A percentile compares a stretch with the other conserved stretches of the same genome.
phyloP scores from a whole-genome alignment of 2,329 filamentous ascomycete genomes.

The Coniella vitis region DNA sequence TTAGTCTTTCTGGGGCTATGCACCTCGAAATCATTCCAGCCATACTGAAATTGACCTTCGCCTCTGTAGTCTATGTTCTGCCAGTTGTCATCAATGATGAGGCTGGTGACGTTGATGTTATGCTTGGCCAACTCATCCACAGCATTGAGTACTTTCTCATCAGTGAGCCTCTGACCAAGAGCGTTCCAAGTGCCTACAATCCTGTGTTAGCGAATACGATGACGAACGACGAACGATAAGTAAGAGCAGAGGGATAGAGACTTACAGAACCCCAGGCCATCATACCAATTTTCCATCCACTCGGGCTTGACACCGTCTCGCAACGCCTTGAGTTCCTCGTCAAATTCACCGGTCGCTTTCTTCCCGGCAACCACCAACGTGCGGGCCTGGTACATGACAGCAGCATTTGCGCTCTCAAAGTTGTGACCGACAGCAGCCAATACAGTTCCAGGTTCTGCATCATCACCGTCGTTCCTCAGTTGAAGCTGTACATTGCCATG shows the following conservation, averaged over 20 bases:
- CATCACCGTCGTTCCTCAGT: constrained; percentile 62
- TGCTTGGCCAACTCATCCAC: constrained; percentile 64
- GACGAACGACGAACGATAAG: constrained; percentile 4
- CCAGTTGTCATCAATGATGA: constrained; percentile 98
- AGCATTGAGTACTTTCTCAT: constrained; percentile 70
- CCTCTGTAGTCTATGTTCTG: constrained; percentile 60
- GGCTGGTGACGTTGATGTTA: constrained; percentile 69
- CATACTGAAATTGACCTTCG: constrained; percentile 47
- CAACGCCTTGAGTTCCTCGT: constrained; percentile 39
- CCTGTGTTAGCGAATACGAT: neutral
- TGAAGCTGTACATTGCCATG: constrained; percentile 62
- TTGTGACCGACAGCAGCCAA: constrained; percentile 64
- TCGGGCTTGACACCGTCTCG: constrained; percentile 45
- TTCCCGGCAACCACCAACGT: constrained; percentile 48
- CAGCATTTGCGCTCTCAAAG: constrained; percentile 70
- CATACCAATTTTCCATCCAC: constrained; percentile 86
- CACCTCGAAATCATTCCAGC: constrained; percentile 74
- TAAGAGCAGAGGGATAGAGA: constrained; percentile 8
- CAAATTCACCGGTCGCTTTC: constrained; percentile 33
- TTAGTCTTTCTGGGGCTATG: neutral
- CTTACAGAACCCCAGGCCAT: constrained; percentile 82
- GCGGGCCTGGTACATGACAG: constrained; percentile 83
- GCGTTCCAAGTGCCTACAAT: constrained; percentile 78
- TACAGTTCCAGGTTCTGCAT: constrained; percentile 50
- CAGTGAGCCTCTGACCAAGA: constrained; percentile 74